Conservation (phyloP, 2,329 filamentous ascomycete genomes). For the Neopestalotiopsis sp. region DNA sequence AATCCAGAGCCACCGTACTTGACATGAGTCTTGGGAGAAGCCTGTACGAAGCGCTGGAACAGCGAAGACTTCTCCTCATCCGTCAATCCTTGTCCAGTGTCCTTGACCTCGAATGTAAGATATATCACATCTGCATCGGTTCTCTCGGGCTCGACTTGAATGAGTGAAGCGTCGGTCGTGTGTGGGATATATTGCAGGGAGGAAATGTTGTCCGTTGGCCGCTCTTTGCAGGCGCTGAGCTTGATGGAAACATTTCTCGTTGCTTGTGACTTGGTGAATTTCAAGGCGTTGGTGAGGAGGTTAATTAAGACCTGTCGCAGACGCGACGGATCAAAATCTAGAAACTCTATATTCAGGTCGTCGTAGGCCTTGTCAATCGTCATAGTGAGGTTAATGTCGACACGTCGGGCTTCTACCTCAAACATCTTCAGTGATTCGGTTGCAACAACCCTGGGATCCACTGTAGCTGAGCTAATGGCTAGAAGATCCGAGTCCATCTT, state of each 20-base stretch:
- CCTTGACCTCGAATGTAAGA: slow-evolving; percentile 74
- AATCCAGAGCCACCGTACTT: slow-evolving; percentile 74
- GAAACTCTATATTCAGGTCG: slow-evolving; percentile 68
- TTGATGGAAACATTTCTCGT: slow-evolving; percentile 60
- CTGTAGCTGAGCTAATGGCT: slow-evolving; percentile 70
- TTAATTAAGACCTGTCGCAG: slow-evolving; percentile 80
- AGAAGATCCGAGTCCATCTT: slow-evolving; percentile 74
- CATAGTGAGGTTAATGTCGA: slow-evolving; percentile 74
- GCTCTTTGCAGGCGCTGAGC: slow-evolving; percentile 51
- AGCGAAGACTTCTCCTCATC: slow-evolving; percentile 68
- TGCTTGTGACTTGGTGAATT: slow-evolving; percentile 65
- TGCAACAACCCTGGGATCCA: slow-evolving; percentile 69
- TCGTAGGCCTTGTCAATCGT: slow-evolving; percentile 69
- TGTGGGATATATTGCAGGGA: slow-evolving; percentile 68
- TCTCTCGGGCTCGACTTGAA: slow-evolving; percentile 45
- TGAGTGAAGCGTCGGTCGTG: slow-evolving; percentile 48
- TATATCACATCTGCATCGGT: slow-evolving; percentile 57
- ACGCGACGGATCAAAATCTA: slow-evolving; percentile 74
- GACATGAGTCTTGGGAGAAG: slow-evolving; percentile 70
- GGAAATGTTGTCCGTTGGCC: slow-evolving; percentile 49
- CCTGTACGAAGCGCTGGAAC: slow-evolving; percentile 72
- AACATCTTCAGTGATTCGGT: slow-evolving; percentile 77
- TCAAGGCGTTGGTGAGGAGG: slow-evolving; percentile 69
- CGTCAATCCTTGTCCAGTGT: slow-evolving; percentile 69
- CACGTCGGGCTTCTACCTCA: slow-evolving; percentile 72